Percentiles rank a stretch among this genome's conserved stretches.
These are phyloP conservation scores for Ambrosia trifida DNA, from an alignment of 129 eudicot genomes.

Conservation along the genomic window DNA sequence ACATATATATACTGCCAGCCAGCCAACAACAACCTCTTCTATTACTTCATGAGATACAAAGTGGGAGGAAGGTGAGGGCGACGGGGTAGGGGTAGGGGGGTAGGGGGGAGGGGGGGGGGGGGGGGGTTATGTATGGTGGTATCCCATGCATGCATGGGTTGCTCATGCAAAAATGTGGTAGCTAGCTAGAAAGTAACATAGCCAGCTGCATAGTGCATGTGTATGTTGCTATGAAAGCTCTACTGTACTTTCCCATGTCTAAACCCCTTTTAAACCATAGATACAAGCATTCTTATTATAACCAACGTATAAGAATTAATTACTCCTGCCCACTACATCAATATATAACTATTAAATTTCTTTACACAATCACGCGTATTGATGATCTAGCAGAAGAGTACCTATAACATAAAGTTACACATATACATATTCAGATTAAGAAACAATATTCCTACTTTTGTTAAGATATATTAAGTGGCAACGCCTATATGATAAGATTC, in stretches of 20 bases:
- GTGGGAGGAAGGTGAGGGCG: neutral
- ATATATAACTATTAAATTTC: neutral
- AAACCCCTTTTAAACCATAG: conserved; percentile 9
- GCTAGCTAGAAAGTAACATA: conserved; percentile 39
- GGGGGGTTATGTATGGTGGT: conserved; percentile 22
- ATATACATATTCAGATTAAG: neutral
- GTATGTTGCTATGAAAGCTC: conserved; percentile 27
- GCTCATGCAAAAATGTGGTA: conserved; percentile 25
- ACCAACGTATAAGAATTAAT: neutral
- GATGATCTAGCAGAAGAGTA: neutral
- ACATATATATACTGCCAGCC: conserved; percentile 25
- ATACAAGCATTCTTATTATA: conserved; percentile 12
- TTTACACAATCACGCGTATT: neutral
- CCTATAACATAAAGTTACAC: neutral
- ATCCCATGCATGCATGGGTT: conserved; percentile 40
- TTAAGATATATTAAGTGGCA: neutral
- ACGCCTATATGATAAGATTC: neutral
- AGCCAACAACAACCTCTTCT: conserved; percentile 20
- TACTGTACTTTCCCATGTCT: conserved; percentile 20
- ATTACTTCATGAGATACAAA: conserved; percentile 18
- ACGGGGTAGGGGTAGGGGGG: neutral
- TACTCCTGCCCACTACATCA: neutral
- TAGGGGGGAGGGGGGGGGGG: neutral
- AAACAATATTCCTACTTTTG: neutral
- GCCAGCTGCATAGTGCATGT: conserved; percentile 36